These are phyloP conservation scores for Myochromella boudieri DNA, from an alignment of 768 basidiomycete species.

Conservation along the genomic window DNA sequence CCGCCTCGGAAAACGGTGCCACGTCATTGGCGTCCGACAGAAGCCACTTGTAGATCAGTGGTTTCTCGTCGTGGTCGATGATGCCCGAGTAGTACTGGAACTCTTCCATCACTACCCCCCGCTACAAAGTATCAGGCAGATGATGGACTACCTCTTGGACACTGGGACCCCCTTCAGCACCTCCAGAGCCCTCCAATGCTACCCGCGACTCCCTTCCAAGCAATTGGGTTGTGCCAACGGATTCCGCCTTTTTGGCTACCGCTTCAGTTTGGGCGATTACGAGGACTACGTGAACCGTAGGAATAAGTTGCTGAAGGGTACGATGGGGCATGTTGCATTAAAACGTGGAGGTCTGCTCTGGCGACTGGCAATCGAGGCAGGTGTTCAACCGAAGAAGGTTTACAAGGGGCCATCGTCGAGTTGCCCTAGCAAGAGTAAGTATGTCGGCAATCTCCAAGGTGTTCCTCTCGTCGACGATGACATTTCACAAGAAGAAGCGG, in stretches of 20 bases:
- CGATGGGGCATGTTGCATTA: background rate
- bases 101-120: constrained; percentile 1
- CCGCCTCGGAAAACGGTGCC: background rate
- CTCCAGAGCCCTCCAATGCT: background rate
- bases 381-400: background rate
- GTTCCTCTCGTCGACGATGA: background rate
- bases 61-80: constrained; percentile 5
- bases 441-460: background rate
- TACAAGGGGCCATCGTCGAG: background rate
- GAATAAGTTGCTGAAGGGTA: background rate
- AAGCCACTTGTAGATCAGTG: constrained; percentile 7
- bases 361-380: constrained; percentile 5
- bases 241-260: background rate
- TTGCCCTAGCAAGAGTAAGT: background rate
- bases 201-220: background rate
- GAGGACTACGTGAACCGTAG: background rate
- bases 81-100: constrained; percentile 4
- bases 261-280: constrained; percentile 3
- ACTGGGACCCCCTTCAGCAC: constrained; percentile 4
- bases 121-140: background rate
- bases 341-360: constrained; percentile 6
- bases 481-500: background rate
- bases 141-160: constrained; percentile 1
- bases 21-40: constrained; percentile 3
- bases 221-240: background rate